Conservation (phyloP, 306 rosid genomes). For the Hippophae rhamnoides region DNA sequence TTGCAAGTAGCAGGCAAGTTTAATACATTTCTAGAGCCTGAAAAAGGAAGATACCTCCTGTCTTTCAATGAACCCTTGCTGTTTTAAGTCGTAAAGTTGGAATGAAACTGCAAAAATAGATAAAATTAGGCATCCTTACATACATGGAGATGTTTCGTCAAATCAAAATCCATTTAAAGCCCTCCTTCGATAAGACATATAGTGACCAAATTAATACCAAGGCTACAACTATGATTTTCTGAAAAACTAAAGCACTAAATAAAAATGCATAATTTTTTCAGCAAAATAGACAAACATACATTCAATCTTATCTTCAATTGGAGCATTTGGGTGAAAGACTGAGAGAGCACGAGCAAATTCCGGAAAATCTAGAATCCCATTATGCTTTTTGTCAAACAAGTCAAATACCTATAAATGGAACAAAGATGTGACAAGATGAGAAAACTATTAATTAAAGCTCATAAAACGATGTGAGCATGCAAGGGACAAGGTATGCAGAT, state of each 20-base stretch:
- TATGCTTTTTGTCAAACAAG: conserved; percentile 55
- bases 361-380: conserved; percentile 61
- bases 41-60: conserved; percentile 47
- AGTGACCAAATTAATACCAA: not conserved
- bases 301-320: conserved; percentile 59
- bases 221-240: not conserved
- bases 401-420: conserved; percentile 63
- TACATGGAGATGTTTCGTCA: not conserved
- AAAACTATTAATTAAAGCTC: conserved; percentile 3
- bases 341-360: conserved; percentile 81
- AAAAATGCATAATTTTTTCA: not conserved
- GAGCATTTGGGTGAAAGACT: conserved; percentile 75
- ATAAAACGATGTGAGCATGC: not conserved
- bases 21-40: conserved; percentile 15
- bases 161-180: not conserved
- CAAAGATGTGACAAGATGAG: conserved; percentile 13
- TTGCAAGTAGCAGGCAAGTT: conserved; percentile 2
- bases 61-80: conserved; percentile 66
- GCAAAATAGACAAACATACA: conserved; percentile 37
- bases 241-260: not conserved
- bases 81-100: conserved; percentile 67
- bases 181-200: not conserved
- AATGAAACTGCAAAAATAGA: conserved; percentile 61
- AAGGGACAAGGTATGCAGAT: not conserved
- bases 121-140: conserved; percentile 21